Conservation (phyloP, 208 protist species). For the Leishmania aethiopica region DNA sequence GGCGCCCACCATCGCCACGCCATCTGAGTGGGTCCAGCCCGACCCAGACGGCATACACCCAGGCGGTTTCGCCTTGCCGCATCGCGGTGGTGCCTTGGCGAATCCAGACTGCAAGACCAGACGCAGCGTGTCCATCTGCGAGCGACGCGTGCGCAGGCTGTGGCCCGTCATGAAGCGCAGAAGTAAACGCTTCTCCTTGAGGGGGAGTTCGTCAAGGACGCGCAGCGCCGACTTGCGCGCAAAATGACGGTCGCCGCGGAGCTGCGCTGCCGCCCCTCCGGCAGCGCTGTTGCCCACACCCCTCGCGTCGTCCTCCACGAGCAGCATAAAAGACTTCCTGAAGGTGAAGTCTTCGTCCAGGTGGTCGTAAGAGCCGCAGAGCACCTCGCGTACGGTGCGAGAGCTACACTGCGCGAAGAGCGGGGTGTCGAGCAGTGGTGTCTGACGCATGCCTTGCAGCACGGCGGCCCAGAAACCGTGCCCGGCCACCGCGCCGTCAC, state of each 20-base stretch:
- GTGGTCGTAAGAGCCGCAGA: constrained; percentile 38
- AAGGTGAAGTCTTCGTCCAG: constrained; percentile 37
- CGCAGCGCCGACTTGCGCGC: constrained; percentile 23
- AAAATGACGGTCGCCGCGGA: constrained; percentile 19
- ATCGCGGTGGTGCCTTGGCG: background rate
- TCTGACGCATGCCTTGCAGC: constrained; percentile 43
- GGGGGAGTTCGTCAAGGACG: constrained; percentile 51
- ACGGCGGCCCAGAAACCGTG: constrained; percentile 45
- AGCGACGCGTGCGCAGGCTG: constrained; percentile 12
- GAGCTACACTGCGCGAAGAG: constrained; percentile 55
- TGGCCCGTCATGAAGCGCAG: constrained; percentile 60
- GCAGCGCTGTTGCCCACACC: background rate
- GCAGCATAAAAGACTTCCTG: constrained; percentile 35
- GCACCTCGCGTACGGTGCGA: constrained; percentile 49
- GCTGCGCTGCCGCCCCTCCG: background rate
- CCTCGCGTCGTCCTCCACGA: constrained; percentile 26
- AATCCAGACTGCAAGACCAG: constrained; percentile 19
- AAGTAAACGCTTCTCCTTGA: constrained; percentile 39
- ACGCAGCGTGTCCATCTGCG: constrained; percentile 8
- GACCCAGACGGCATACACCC: background rate
- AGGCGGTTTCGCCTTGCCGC: too few species aligned
- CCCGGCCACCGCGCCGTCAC: background rate
- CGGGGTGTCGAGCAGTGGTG: constrained; percentile 38
- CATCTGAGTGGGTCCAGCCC: too few species aligned
- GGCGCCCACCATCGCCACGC: background rate